Evolutionary conservation across 352 stramenopile genomes (phyloP).

Genomic region (Globisporangium spiculum): DNA sequence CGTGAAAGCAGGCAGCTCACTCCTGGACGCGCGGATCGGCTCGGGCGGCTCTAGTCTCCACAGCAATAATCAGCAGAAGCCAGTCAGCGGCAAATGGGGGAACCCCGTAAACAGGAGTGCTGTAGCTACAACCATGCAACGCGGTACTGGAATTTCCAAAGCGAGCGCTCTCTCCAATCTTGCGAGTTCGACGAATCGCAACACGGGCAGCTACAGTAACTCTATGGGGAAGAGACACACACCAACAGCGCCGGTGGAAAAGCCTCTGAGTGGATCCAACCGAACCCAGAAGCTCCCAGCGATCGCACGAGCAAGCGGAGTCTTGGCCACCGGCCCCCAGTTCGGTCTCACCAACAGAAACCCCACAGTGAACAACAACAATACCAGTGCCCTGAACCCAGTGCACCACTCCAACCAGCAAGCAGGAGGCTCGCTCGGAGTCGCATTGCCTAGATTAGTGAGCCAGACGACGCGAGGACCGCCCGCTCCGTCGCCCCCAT

Average conservation of each 20-base stretch:
- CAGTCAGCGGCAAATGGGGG: conserved; percentile 4
- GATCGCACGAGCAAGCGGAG: conserved; percentile 6
- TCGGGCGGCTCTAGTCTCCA: conserved; percentile 11
- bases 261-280: not conserved
- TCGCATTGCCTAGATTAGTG: conserved; percentile 34
- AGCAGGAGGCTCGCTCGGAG: conserved; percentile 7
- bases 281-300: conserved; percentile 14
- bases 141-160: not conserved
- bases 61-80: conserved; percentile 1
- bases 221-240: not conserved
- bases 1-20: conserved; percentile 19
- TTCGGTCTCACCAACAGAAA: conserved; percentile 15
- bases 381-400: not conserved
- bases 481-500: conserved; percentile 38
- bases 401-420: conserved; percentile 3
- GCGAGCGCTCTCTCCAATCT: conserved; percentile 1
- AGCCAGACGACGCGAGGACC: conserved; percentile 16
- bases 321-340: not conserved
- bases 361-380: not conserved
- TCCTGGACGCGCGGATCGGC: conserved; percentile 12
- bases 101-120: not conserved
- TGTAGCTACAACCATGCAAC: not conserved
- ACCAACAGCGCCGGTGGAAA: conserved; percentile 2
- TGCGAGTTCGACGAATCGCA: not conserved
- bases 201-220: not conserved